Percentiles rank a stretch among this genome's conserved stretches.
These are phyloP conservation scores for Ophiostoma himal-ulmi DNA, from an alignment of 2,329 filamentous ascomycete genomes.

Conservation along the genomic window DNA sequence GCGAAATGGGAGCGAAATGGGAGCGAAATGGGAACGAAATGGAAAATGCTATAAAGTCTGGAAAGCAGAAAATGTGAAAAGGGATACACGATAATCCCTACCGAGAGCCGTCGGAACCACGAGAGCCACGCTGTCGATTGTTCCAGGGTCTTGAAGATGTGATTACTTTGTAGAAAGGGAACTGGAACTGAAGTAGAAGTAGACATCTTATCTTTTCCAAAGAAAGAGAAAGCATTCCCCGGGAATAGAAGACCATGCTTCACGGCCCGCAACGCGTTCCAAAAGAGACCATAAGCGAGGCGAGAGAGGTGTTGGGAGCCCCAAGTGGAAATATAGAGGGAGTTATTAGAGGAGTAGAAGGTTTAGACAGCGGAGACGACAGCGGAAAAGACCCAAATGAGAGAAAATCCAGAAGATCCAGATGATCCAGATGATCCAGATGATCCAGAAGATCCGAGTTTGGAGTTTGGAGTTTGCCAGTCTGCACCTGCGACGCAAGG, in stretches of 20 bases:
- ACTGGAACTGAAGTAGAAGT: not conserved
- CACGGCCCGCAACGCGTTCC: constrained; percentile 9
- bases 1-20: too few species aligned
- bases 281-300: constrained; percentile 1
- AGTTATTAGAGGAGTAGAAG: not conserved
- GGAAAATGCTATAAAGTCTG: not conserved
- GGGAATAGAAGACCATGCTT: constrained; percentile 2
- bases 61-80: not conserved
- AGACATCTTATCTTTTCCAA: not conserved
- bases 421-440: not conserved
- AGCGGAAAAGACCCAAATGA: not conserved
- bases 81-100: not conserved
- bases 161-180: not conserved
- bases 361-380: too few species aligned
- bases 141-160: constrained; percentile 10
- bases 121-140: constrained; percentile 1
- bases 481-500: not conserved
- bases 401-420: not conserved
- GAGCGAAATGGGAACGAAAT: too few species aligned
- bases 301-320: constrained; percentile 5
- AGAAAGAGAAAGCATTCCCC: not conserved
- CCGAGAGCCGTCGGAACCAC: constrained; percentile 6
- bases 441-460: not conserved
- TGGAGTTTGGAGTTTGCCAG: not conserved
- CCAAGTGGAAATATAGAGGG: not conserved